A percentile compares a stretch with the other conserved stretches of the same genome.
phyloP scores from a whole-genome alignment of 129 eudicot species.

The Scalesia atractyloides region DNA sequence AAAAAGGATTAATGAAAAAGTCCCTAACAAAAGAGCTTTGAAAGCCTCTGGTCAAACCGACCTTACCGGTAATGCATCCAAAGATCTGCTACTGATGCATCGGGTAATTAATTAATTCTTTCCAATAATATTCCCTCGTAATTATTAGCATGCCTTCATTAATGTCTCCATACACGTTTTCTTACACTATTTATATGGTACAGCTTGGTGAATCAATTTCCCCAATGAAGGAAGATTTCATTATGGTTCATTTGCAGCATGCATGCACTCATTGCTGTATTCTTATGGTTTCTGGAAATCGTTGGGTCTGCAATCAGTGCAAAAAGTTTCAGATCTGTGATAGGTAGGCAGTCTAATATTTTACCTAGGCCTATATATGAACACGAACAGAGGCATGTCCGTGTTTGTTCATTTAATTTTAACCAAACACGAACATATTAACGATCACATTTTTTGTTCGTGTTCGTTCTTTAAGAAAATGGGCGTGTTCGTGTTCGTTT shows the following conservation, averaged over 20 bases:
- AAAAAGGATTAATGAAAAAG: conserved; percentile 69
- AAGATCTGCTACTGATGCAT: conserved; percentile 88
- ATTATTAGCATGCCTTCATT: not conserved
- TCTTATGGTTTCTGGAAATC: conserved; percentile 80
- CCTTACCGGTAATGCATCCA: conserved; percentile 85
- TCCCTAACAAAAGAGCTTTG: conserved; percentile 67
- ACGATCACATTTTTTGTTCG: no score
- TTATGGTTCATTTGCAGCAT: conserved; percentile 97
- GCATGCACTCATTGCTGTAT: conserved; percentile 89
- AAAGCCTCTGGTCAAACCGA: conserved; percentile 87
- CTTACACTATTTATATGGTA: not conserved
- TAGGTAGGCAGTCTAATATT: conserved; percentile 45
- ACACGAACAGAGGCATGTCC: no score
- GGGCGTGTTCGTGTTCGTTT: no score
- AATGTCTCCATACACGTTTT: not conserved
- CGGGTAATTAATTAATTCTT: conserved; percentile 60
- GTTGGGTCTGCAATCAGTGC: conserved; percentile 86
- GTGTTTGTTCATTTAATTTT: no score
- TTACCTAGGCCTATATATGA: not conserved
- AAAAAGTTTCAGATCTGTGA: conserved; percentile 88
- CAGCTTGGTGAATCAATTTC: conserved; percentile 93
- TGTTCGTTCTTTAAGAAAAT: no score
- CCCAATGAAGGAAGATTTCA: conserved; percentile 97
- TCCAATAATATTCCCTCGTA: not conserved
- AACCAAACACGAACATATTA: no score